Evolutionary conservation across 805 yeast genomes (phyloP).

Genomic region (Lipomyces orientalis): DNA sequence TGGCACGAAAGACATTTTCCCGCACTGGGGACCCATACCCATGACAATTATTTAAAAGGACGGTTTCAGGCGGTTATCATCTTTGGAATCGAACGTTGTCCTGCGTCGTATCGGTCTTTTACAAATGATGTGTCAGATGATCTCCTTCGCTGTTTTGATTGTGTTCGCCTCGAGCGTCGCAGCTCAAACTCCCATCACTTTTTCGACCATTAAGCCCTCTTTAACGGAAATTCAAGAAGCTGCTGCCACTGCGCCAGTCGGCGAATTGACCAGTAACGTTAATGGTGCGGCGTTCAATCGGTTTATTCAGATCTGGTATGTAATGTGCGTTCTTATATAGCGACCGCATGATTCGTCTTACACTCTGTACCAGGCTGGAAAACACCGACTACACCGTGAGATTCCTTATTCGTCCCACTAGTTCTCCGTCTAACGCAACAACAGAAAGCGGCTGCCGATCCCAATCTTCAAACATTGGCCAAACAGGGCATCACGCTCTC

Average conservation of each 20-base stretch:
- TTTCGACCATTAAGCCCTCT: constrained; percentile 46
- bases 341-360: no score
- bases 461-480: constrained; percentile 52
- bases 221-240: constrained; percentile 44
- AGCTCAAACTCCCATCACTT: constrained; percentile 41
- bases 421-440: constrained; percentile 37
- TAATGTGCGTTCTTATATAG: not conserved
- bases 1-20: no score
- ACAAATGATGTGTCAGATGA: no score
- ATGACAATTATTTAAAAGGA: no score
- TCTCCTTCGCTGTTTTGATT: no score
- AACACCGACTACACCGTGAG: constrained; percentile 46
- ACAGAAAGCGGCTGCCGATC: constrained; percentile 56
- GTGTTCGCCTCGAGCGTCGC: constrained; percentile 9
- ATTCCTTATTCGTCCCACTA: not conserved
- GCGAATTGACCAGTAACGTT: constrained; percentile 47
- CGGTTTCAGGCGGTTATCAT: no score
- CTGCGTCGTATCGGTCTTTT: no score
- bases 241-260: constrained; percentile 44
- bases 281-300: constrained; percentile 51
- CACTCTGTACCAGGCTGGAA: constrained; percentile 45
- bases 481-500: constrained; percentile 53
- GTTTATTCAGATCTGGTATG: constrained; percentile 51
- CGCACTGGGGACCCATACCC: no score
- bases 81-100: no score